phyloP scores from a whole-genome alignment of 148 eudicot species.

The Rheum nobile region DNA sequence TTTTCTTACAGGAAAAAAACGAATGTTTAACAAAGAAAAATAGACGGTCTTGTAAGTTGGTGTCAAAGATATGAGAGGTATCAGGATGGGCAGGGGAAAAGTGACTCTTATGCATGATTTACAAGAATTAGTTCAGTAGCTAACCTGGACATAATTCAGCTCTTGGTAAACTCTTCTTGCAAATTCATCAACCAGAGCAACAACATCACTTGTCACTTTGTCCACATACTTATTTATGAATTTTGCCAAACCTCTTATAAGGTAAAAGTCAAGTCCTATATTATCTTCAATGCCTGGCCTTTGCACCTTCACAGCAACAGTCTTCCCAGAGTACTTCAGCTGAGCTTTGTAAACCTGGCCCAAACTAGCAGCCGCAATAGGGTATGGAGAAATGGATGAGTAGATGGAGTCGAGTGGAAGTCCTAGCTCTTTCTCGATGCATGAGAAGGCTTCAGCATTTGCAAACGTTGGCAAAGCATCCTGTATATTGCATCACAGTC shows the following conservation, averaged over 20 bases:
- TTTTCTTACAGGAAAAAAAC: not conserved
- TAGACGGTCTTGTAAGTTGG: not conserved
- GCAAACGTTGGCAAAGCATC: constrained; percentile 99
- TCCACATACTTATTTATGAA: constrained; percentile 84
- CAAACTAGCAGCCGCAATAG: constrained; percentile 98
- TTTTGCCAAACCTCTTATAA: constrained; percentile 80
- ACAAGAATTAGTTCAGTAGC: not conserved
- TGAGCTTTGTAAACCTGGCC: constrained; percentile 98
- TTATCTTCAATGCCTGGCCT: constrained; percentile 98
- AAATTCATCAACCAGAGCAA: constrained; percentile 95
- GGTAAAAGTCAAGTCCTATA: constrained; percentile 86
- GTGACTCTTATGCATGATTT: not conserved
- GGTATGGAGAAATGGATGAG: constrained; percentile 74
- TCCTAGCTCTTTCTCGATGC: constrained; percentile 86
- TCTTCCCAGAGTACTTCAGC: constrained; percentile 73
- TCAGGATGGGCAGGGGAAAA: not conserved
- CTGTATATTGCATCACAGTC: constrained; percentile 30
- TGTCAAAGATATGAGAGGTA: not conserved
- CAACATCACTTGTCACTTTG: constrained; percentile 74
- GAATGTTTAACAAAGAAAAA: not conserved
- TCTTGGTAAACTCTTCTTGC: constrained; percentile 98
- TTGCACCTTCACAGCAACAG: constrained; percentile 98
- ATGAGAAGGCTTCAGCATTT: constrained; percentile 73
- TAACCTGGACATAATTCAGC: constrained; percentile 95
- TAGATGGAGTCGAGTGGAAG: constrained; percentile 69